A percentile compares a stretch with the other conserved stretches of the same genome.
phyloP scores from a whole-genome alignment of 306 rosid species.

The Vicia faba region DNA sequence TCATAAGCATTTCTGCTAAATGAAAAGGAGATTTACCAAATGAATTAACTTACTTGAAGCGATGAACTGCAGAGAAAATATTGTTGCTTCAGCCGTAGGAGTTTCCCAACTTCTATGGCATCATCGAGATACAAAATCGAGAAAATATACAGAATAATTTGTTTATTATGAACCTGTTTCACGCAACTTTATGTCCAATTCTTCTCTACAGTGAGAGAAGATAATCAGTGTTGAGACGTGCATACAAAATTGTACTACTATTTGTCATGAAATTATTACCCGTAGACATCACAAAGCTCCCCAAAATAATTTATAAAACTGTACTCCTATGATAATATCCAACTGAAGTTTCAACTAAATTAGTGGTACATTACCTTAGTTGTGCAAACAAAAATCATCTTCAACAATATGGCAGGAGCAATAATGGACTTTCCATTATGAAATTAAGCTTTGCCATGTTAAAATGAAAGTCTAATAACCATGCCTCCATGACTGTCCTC shows the following conservation, averaged over 20 bases:
- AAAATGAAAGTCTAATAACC: not conserved
- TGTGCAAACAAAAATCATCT: too few relatives aligned
- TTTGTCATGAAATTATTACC: too few relatives aligned
- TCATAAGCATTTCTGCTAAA: not conserved
- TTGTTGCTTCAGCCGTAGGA: slow-evolving; percentile 90
- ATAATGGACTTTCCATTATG: slow-evolving; percentile 55
- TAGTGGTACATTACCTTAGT: too few relatives aligned
- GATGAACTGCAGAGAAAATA: slow-evolving; percentile 98
- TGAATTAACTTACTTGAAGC: slow-evolving; percentile 66
- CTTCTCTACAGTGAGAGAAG: not conserved
- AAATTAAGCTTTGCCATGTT: slow-evolving; percentile 50
- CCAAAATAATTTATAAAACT: too few relatives aligned
- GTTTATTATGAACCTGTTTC: slow-evolving; percentile 6
- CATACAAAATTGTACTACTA: too few relatives aligned
- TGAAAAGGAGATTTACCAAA: slow-evolving; percentile 2
- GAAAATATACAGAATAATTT: slow-evolving; percentile 69
- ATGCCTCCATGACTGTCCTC: too few relatives aligned
- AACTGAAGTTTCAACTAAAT: too few relatives aligned
- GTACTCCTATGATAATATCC: too few relatives aligned
- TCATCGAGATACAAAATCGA: slow-evolving; percentile 97
- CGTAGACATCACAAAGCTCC: too few relatives aligned
- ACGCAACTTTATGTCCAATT: not conserved
- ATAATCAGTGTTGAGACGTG: not conserved
- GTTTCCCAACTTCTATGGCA: slow-evolving; percentile 94
- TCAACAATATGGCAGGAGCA: slow-evolving; percentile 46